Evolutionary conservation across 2,329 filamentous ascomycete species (phyloP), one percentile per base, ranked within the genome.

Genomic region (Chalaropsis thielavioides): DNA sequence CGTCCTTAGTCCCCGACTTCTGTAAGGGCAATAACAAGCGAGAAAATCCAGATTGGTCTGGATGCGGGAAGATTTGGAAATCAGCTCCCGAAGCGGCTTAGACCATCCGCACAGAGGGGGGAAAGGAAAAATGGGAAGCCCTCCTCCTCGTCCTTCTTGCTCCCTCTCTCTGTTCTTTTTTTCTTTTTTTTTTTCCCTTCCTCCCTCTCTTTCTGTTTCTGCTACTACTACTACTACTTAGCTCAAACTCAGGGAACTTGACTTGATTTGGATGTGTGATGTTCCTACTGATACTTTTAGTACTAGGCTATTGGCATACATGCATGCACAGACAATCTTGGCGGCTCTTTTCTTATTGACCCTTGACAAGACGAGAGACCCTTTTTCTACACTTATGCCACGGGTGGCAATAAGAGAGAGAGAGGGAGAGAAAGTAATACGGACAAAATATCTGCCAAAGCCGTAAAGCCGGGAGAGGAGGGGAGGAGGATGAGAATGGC

Each of bases 1-100:
- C 13, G n/a, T n/a, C 24, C 15, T n/a, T 44, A 24, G 31, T 54
- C 27, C 54, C 24, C n/a, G 54, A 38, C 27, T 35, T 38, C 15
- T 38, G 54, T 8, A 58, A 58, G 54, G 31, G 31, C 15, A 46
- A 46, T n/a, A n/a, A 46, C 43, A 46, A 58, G 31, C 54, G 31
- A 58, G 54, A 38, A 56, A 58, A 58, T 58, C 54, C 24, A 58
- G 54, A 27, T n/a, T 38, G 54, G 54, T 38, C 54, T 58, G 54
- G 27, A 58, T 58, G 54, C 54, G 54, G 27, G 54, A 58, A 38
- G 31, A 38, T n/a, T n/a, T 17, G 54, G 5, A 35, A 58, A 19
- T 58, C 54, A 58, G 54, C 19, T n/a, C 54, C 24, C 31, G n/a
- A 38, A 58, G 54, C 54, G 31, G 54, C 2, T 58, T 58, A 35